Base-by-base conservation (phyloP, 768 basidiomycete genomes). In the Antrodiella citrinella region DNA sequence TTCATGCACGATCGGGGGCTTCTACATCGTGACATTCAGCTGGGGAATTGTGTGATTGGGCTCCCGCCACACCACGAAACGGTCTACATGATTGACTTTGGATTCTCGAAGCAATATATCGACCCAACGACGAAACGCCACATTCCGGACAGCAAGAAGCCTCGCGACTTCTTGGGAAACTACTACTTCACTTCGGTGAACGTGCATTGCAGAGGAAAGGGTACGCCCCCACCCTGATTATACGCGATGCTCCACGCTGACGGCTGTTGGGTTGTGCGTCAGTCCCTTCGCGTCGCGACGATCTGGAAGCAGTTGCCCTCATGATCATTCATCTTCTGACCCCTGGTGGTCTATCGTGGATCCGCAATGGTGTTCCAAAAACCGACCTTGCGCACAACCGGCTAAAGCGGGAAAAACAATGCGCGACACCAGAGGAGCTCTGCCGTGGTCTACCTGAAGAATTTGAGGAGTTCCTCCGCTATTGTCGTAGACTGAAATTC, bases 71-170 rank as follows among this genome's bases (percentile, higher is more conserved):
- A 85, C 54, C 71, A 83, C 12, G 72, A 72, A 47, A 72, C 67
- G 30, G 71, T 90, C 54, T 89, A 87, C 59, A 84, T 89, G 85
- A 90, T 90, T 57, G 87, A 90, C 63, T 89, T 90, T 61, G 86
- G 86, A 12, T 90, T 90, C 63, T 86, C 86, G 15, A 89, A 88
- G 59, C 75, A 74, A 25, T 90, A 85, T 54, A 79, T 88, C 54
- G 84, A 90, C 64, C 74, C 75, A 19, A 54, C 62, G 43, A 86
- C 83, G 2, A 72, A 66, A 40, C 74, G 75, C n/a, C 86, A 90
- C 58, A 85, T 90, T 51, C 78, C 80, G 15, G 82, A 88, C 50
- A 81, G 80, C 57, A 79, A 74, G 47, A 67, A 66, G 24, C 81
- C 80, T 60, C 78, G 84, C 39, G 82, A 86, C 58, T 89, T 90